These are phyloP conservation scores for Fusarium torulosum DNA, from an alignment of 2,329 filamentous ascomycete species.

Conservation along the genomic window DNA sequence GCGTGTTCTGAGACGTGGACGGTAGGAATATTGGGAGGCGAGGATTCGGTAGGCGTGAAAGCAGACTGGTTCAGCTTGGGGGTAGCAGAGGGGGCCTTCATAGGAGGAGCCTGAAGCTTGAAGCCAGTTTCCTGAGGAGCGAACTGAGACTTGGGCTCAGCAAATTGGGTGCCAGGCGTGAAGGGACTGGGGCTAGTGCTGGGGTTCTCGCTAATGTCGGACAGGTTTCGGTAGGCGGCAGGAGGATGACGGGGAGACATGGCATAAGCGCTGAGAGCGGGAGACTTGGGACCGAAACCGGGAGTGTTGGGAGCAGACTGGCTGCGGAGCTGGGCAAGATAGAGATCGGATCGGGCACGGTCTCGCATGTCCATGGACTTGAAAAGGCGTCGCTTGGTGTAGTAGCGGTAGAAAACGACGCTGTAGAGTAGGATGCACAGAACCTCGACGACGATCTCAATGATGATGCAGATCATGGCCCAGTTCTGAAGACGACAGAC, in stretches of 20 bases:
- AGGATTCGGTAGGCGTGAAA: slow-evolving; percentile 67
- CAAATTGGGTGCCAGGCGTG: slow-evolving; percentile 67
- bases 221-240: slow-evolving; percentile 65
- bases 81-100: slow-evolving; percentile 81
- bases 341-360: slow-evolving; percentile 92
- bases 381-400: slow-evolving; percentile 92
- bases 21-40: slow-evolving; percentile 51
- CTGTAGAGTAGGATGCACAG: slow-evolving; percentile 94
- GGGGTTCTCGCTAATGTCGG: slow-evolving; percentile 60
- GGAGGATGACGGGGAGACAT: slow-evolving; percentile 73
- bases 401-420: slow-evolving; percentile 96
- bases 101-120: slow-evolving; percentile 86
- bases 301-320: slow-evolving; percentile 97
- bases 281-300: slow-evolving; percentile 81
- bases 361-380: slow-evolving; percentile 98
- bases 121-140: slow-evolving; percentile 72
- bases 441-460: slow-evolving; percentile 92
- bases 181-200: slow-evolving; percentile 56
- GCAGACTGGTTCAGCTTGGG: slow-evolving; percentile 74
- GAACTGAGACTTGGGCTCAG: slow-evolving; percentile 74
- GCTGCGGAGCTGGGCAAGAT: slow-evolving; percentile 84
- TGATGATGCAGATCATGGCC: slow-evolving; percentile 95
- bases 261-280: slow-evolving; percentile 60
- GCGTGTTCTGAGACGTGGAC: slow-evolving; percentile 73
- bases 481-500: slow-evolving; percentile 95